Evolutionary conservation across 2,329 filamentous ascomycete species (phyloP).

Genomic region (Colletotrichum spinosum): DNA sequence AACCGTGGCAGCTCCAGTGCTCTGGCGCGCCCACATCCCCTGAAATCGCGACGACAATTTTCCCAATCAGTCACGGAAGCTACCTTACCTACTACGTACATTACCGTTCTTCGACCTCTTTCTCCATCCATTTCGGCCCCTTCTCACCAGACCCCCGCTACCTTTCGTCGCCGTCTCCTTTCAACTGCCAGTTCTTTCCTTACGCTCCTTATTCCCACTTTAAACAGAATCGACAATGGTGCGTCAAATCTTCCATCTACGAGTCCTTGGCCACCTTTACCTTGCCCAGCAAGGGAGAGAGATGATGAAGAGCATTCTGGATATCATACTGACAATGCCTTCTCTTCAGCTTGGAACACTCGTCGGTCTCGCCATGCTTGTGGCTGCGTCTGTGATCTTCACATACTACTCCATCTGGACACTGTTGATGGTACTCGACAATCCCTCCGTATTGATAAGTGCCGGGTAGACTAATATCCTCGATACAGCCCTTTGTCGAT

Average conservation of each 20-base stretch:
- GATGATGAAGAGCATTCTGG: neutral
- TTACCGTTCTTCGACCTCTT: conserved; percentile 7
- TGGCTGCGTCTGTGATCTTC: conserved; percentile 73
- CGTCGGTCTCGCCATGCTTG: conserved; percentile 75
- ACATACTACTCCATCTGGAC: conserved; percentile 98
- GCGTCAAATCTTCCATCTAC: conserved; percentile 24
- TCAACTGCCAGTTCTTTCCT: conserved; percentile 8
- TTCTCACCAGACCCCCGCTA: neutral
- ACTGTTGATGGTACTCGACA: conserved; percentile 83
- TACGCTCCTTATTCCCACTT: conserved; percentile 28
- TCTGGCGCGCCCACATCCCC: conserved; percentile 33
- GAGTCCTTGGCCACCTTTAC: conserved; percentile 1
- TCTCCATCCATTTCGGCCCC: neutral
- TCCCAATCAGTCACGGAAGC: conserved; percentile 31
- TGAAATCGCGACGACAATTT: conserved; percentile 38
- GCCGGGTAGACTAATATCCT: conserved; percentile 31
- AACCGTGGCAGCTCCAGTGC: conserved; percentile 36
- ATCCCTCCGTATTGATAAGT: conserved; percentile 18
- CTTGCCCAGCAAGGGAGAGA: conserved; percentile 25
- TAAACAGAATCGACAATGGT: conserved; percentile 45
- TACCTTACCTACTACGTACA: conserved; percentile 4
- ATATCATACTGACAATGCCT: conserved; percentile 23
- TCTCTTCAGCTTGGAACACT: conserved; percentile 85
- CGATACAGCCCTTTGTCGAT: conserved; percentile 91
- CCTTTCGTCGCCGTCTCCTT: neutral